Evolutionary conservation across 2,329 filamentous ascomycete genomes (phyloP).

Genomic region (Eutypella sp.): DNA sequence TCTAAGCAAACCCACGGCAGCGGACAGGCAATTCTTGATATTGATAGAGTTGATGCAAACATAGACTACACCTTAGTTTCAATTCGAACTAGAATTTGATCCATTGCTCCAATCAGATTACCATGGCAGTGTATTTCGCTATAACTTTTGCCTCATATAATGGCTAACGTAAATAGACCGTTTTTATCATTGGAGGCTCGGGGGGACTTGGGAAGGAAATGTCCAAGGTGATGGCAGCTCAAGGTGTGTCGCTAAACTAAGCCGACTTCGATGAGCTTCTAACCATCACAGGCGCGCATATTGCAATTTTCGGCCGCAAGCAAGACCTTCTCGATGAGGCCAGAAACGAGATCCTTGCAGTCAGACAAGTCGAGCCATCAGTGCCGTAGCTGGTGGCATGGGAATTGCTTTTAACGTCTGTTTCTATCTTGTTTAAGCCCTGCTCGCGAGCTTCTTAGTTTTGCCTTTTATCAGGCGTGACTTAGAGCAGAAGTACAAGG

Average conservation of each 20-base stretch:
- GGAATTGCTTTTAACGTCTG: not conserved
- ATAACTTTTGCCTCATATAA: too few species aligned
- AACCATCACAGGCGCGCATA: not conserved
- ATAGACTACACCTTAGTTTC: not conserved
- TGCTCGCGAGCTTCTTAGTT: too few species aligned
- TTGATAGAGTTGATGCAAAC: too few species aligned
- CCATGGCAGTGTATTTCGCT: too few species aligned
- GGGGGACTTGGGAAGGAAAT: not conserved
- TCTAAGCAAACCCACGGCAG: too few species aligned
- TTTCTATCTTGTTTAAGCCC: too few species aligned
- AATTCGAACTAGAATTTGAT: not conserved
- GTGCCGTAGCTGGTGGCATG: not conserved
- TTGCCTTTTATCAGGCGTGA: too few species aligned
- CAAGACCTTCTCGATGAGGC: slow-evolving; percentile 1
- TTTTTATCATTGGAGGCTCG: slow-evolving; percentile 1
- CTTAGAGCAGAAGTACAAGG: too few species aligned
- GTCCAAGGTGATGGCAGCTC: slow-evolving; percentile 1
- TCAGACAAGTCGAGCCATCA: not conserved
- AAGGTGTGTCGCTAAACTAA: not conserved
- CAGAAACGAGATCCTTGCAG: not conserved
- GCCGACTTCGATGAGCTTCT: not conserved
- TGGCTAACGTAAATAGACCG: not conserved
- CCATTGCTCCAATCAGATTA: too few species aligned
- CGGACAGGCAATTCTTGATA: too few species aligned
- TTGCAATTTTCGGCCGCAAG: slow-evolving; percentile 3